Evolutionary conservation across 106 monocot species (phyloP).

Genomic region (Apostasia shenzhenica): DNA sequence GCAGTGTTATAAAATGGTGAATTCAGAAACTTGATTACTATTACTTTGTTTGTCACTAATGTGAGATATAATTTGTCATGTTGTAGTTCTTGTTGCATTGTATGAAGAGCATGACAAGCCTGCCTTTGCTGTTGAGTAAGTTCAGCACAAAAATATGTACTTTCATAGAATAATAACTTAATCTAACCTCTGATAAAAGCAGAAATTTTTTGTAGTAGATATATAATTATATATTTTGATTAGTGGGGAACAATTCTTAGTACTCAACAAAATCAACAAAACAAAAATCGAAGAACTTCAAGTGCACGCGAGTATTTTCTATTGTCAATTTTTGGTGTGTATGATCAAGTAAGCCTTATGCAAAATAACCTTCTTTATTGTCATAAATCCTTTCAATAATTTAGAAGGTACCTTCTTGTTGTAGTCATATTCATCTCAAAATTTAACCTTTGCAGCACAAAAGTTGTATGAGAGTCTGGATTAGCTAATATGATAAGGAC

Average conservation of each 20-base stretch:
- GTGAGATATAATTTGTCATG: neutral
- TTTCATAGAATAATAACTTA: neutral
- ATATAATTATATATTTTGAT: neutral
- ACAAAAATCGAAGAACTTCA: neutral
- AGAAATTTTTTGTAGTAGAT: neutral
- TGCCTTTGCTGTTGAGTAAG: constrained; percentile 77
- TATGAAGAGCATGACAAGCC: constrained; percentile 88
- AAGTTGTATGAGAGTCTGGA: too few relatives aligned
- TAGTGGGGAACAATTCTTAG: neutral
- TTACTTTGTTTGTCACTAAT: neutral
- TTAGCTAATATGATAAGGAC: too few relatives aligned
- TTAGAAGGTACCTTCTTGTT: too few relatives aligned
- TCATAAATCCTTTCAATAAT: too few relatives aligned
- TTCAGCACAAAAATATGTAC: constrained; percentile 11
- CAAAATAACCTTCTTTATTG: too few relatives aligned
- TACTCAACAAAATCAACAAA: neutral
- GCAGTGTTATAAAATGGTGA: neutral
- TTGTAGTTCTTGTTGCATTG: constrained; percentile 78
- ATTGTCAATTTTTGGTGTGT: neutral
- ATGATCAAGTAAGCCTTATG: too few relatives aligned
- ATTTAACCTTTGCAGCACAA: too few relatives aligned
- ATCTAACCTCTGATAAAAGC: neutral
- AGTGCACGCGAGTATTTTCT: neutral
- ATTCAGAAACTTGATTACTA: neutral
- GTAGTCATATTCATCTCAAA: too few relatives aligned